Conservation (phyloP, 2,329 filamentous ascomycete species). For the Curvularia sp. region DNA sequence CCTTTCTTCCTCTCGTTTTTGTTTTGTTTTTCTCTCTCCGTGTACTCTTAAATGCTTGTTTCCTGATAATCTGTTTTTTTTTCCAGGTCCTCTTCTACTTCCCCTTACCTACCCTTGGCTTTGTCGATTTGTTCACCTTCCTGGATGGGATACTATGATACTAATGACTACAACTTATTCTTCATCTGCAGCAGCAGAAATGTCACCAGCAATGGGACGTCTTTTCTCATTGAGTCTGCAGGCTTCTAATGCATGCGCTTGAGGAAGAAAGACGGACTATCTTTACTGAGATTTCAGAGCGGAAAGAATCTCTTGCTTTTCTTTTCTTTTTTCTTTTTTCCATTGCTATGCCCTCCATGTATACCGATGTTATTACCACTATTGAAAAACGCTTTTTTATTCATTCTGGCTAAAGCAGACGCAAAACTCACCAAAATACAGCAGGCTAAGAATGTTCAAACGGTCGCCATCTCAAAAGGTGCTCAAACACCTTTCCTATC, state of each 20-base stretch:
- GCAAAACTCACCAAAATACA: not conserved
- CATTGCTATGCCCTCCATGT: not conserved
- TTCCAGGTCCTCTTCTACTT: slow-evolving; percentile 21
- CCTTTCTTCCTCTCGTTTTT: slow-evolving; percentile 1
- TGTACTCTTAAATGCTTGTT: slow-evolving; percentile 29
- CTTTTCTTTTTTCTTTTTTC: not conserved
- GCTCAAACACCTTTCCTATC: not conserved
- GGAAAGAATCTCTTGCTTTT: not conserved
- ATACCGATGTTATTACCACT: not conserved
- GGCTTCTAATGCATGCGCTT: slow-evolving; percentile 38
- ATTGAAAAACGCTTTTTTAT: not conserved
- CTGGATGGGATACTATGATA: not conserved
- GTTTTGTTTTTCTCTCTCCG: slow-evolving; percentile 11
- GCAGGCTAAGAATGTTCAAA: slow-evolving; percentile 19
- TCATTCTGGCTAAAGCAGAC: not conserved
- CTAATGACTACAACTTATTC: slow-evolving; percentile 1
- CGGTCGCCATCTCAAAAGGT: not conserved
- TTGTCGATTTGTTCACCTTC: slow-evolving; percentile 9
- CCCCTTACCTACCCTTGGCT: slow-evolving; percentile 16
- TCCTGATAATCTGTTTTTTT: slow-evolving; percentile 28
- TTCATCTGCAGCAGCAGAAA: slow-evolving; percentile 11
- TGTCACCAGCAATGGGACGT: slow-evolving; percentile 28
- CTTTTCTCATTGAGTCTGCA: slow-evolving; percentile 49
- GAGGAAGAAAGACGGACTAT: slow-evolving; percentile 39
- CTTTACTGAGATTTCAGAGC: not conserved